Evolutionary conservation across 1,284 basidiomycete genomes (phyloP).

Genomic region (Leccinum laetum): DNA sequence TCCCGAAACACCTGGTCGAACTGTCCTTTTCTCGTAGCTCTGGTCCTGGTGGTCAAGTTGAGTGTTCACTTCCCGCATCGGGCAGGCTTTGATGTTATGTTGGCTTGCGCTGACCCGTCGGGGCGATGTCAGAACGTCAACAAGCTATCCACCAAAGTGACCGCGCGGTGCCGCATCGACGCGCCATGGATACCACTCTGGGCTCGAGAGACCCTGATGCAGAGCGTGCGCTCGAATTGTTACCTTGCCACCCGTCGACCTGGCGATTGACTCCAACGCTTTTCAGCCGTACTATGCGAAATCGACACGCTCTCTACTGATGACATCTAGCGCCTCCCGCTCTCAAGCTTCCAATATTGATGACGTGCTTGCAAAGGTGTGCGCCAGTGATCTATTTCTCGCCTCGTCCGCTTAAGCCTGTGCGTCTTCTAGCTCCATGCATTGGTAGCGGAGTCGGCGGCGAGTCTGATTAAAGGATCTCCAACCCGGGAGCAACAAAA

Average conservation of each 20-base stretch:
- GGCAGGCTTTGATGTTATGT: neutral
- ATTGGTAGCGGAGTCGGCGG: slow-evolving; percentile 49
- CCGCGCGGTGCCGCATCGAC: slow-evolving; percentile 54
- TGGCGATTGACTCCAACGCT: slow-evolving; percentile 1
- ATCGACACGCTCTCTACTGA: slow-evolving; percentile 62
- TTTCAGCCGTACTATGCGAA: slow-evolving; percentile 62
- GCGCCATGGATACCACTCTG: slow-evolving; percentile 70
- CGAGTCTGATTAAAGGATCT: slow-evolving; percentile 48
- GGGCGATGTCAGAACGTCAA: slow-evolving; percentile 67
- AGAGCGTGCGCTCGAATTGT: slow-evolving; percentile 40
- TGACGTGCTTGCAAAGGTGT: slow-evolving; percentile 67
- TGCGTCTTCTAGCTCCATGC: slow-evolving; percentile 50
- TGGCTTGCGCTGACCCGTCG: neutral
- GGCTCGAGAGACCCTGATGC: slow-evolving; percentile 51
- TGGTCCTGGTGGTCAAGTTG: slow-evolving; percentile 77
- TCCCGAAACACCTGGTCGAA: slow-evolving; percentile 40
- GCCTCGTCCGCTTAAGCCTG: neutral
- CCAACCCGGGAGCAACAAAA: slow-evolving; percentile 55
- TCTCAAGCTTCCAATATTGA: slow-evolving; percentile 75
- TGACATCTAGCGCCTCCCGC: slow-evolving; percentile 67
- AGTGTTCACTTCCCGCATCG: neutral
- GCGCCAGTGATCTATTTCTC: slow-evolving; percentile 14
- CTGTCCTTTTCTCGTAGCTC: slow-evolving; percentile 54
- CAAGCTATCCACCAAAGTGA: slow-evolving; percentile 79
- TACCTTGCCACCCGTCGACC: neutral